Evolutionary conservation across 345 rosid genomes (phyloP).

Genomic region (Gossypium sturtianum): DNA sequence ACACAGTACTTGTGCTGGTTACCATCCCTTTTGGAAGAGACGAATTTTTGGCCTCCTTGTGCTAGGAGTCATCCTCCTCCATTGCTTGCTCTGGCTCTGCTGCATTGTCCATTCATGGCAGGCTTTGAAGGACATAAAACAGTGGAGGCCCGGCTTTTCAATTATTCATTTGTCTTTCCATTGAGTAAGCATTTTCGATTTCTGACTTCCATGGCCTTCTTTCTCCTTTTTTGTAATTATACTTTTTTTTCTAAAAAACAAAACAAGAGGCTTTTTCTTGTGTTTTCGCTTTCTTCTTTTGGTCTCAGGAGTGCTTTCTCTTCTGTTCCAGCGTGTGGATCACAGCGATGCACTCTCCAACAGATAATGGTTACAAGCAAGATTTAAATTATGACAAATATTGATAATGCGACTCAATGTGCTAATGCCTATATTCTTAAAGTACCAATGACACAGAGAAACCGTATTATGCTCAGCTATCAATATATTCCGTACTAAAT

Average conservation of each 20-base stretch:
- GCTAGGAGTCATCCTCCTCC: constrained; percentile 1
- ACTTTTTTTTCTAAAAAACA: background rate
- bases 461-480: rapidly evolving
- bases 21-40: too few relatives aligned
- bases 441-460: too few relatives aligned
- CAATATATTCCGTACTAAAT: too few relatives aligned
- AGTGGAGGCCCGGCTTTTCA: constrained; percentile 2
- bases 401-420: too few relatives aligned
- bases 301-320: background rate
- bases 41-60: background rate
- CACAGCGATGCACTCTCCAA: background rate
- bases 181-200: background rate
- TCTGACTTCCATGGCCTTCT: background rate
- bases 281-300: constrained; percentile 2
- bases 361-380: too few relatives aligned
- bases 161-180: constrained; percentile 15
- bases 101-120: too few relatives aligned
- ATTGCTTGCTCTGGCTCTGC: background rate
- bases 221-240: background rate
- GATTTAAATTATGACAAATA: too few relatives aligned
- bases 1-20: too few relatives aligned
- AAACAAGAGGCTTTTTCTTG: background rate
- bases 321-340: background rate
- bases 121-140: background rate
- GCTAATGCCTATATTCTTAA: too few relatives aligned